Conservation (phyloP, 768 basidiomycete species). For the Pleurotus tuber-regium region DNA sequence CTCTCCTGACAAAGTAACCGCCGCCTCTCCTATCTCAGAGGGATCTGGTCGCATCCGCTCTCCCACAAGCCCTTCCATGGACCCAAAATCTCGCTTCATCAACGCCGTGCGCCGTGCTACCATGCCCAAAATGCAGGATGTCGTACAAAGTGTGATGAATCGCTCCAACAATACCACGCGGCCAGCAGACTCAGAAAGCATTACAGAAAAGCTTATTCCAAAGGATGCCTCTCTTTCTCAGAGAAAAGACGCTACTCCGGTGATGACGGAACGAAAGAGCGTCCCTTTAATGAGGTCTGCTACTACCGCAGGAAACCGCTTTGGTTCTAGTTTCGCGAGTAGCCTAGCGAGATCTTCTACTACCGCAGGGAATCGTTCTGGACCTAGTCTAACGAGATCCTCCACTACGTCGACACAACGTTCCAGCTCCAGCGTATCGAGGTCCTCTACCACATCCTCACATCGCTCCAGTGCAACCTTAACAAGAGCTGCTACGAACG, state of each 20-base stretch:
- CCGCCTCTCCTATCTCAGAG: background rate
- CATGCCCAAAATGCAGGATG: constrained; percentile 11
- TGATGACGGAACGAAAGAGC: constrained; percentile 3
- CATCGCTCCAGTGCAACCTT: background rate
- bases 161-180: background rate
- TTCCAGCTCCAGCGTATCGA: background rate
- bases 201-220: constrained; percentile 1
- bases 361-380: background rate
- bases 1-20: constrained; percentile 1
- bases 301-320: constrained; percentile 10
- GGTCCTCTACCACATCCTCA: background rate
- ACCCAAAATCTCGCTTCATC: constrained; percentile 7
- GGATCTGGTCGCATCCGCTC: background rate
- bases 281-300: background rate
- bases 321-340: background rate
- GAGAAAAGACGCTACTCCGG: background rate
- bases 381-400: background rate
- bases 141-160: background rate
- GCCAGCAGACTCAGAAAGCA: background rate
- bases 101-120: constrained; percentile 6
- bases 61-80: background rate
- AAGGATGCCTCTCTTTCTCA: background rate
- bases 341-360: background rate
- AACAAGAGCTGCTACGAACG: background rate
- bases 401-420: background rate